Percentiles rank a stretch among this genome's conserved stretches.
phyloP scores from a whole-genome alignment of 805 yeast genomes.

The Myxozyma kluyveri region DNA sequence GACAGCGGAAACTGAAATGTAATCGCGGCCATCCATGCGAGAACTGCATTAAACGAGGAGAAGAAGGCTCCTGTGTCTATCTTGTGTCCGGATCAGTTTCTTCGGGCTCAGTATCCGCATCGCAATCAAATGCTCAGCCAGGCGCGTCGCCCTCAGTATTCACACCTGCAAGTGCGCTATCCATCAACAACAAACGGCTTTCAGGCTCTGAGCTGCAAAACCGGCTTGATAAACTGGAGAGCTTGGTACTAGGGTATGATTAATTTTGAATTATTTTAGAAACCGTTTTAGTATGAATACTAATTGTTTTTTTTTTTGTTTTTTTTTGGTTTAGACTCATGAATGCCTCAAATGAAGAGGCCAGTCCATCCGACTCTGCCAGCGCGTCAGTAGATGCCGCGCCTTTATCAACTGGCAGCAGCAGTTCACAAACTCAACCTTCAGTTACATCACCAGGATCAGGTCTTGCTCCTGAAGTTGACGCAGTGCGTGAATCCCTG shows the following conservation, averaged over 20 bases:
- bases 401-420: conserved; percentile 1
- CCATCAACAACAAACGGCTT: conserved; percentile 7
- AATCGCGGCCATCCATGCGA: conserved; percentile 39
- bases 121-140: conserved; percentile 11
- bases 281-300: not conserved
- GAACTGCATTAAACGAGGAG: conserved; percentile 35
- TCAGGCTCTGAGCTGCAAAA: conserved; percentile 31
- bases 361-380: conserved; percentile 21
- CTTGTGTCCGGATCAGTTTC: conserved; percentile 11
- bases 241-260: conserved; percentile 31
- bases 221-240: conserved; percentile 36
- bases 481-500: conserved; percentile 34
- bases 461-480: conserved; percentile 21
- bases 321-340: conserved; percentile 8
- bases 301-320: not conserved
- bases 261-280: not conserved
- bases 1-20: conserved; percentile 39
- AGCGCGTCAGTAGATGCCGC: conserved; percentile 13
- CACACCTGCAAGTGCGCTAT: not conserved
- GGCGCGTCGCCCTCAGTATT: conserved; percentile 10
- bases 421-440: not conserved
- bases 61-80: conserved; percentile 26
- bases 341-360: conserved; percentile 18
- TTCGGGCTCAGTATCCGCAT: conserved; percentile 3
- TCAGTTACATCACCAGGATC: not conserved